A percentile compares a stretch with the other conserved stretches of the same genome.
Evolutionary conservation across 2,329 filamentous ascomycete genomes (phyloP).

Genomic region (Penicillium digitatum): DNA sequence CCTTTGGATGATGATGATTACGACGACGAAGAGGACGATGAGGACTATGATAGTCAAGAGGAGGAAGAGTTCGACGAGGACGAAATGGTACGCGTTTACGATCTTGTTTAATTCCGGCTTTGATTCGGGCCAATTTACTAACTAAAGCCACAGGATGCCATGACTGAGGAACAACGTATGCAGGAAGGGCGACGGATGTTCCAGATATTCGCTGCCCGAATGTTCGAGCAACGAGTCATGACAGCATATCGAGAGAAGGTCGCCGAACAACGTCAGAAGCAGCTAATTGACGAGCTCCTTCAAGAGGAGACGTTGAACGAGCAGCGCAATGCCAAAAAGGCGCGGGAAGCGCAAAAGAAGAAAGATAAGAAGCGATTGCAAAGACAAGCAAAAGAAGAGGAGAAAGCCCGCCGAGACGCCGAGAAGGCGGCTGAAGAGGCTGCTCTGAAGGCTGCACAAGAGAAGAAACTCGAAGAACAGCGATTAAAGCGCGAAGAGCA

Average conservation of each 20-base stretch:
- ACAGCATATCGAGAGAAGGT: conserved; percentile 98
- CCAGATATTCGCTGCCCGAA: conserved; percentile 96
- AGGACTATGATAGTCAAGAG: conserved; percentile 59
- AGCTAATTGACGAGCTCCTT: conserved; percentile 84
- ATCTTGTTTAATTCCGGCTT: conserved; percentile 17
- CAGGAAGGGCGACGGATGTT: conserved; percentile 98
- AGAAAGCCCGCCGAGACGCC: conserved; percentile 80
- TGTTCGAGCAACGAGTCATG: conserved; percentile 97
- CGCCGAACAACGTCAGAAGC: conserved; percentile 82
- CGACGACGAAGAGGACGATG: conserved; percentile 67
- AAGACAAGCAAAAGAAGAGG: conserved; percentile 84
- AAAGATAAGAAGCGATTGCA: conserved; percentile 91
- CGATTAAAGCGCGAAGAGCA: conserved; percentile 82
- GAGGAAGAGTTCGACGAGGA: conserved; percentile 64
- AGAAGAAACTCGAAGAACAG: conserved; percentile 75
- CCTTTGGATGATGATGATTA: conserved; percentile 71
- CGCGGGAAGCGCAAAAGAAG: conserved; percentile 88
- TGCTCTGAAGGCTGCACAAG: conserved; percentile 68
- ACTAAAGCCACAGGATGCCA: conserved; percentile 67
- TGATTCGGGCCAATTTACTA: neutral
- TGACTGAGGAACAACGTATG: conserved; percentile 99
- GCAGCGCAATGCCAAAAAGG: conserved; percentile 85
- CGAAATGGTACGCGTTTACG: conserved; percentile 52
- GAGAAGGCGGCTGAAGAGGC: conserved; percentile 86
- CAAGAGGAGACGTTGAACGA: conserved; percentile 74